phyloP scores from a whole-genome alignment of 257 asterid genomes.

The Asclepias syriaca region DNA sequence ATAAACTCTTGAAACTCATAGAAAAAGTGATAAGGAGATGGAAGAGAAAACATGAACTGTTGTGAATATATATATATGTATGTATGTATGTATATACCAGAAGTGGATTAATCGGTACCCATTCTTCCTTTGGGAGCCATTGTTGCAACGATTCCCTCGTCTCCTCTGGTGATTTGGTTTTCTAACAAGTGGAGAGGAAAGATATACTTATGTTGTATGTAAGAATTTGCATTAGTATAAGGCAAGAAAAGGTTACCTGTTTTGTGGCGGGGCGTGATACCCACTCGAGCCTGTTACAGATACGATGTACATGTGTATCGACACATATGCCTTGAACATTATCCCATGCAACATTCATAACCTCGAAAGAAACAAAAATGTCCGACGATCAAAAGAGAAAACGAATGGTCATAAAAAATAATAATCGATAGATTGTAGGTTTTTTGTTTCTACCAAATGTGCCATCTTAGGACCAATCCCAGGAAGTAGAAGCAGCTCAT shows the following conservation, averaged over 20 bases:
- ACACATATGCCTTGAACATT: slow-evolving; percentile 98
- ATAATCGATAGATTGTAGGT: slow-evolving; percentile 9
- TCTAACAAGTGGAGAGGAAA: slow-evolving; percentile 32
- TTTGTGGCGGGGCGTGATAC: slow-evolving; percentile 79
- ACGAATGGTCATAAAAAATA: not conserved
- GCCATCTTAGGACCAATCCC: slow-evolving; percentile 99
- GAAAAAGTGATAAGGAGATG: not conserved
- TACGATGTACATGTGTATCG: slow-evolving; percentile 97
- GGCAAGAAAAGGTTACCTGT: slow-evolving; percentile 37
- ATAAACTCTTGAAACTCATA: no score
- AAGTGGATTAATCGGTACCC: slow-evolving; percentile 95
- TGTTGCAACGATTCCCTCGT: slow-evolving; percentile 83
- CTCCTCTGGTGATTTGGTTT: slow-evolving; percentile 74
- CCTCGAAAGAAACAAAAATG: slow-evolving; percentile 34
- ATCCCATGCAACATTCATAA: slow-evolving; percentile 95
- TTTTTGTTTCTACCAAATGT: slow-evolving; percentile 60
- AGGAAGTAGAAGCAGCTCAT: slow-evolving; percentile 81
- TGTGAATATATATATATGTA: no score
- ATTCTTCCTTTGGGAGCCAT: slow-evolving; percentile 98
- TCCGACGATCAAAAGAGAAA: slow-evolving; percentile 7
- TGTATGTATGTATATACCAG: slow-evolving; percentile 21
- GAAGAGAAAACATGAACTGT: not conserved
- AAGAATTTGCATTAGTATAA: not conserved
- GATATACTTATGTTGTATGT: no score
- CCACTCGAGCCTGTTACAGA: slow-evolving; percentile 94